A percentile compares a stretch with the other conserved stretches of the same genome.
phyloP scores from a whole-genome alignment of 306 rosid genomes.

The Vigna angularis region DNA sequence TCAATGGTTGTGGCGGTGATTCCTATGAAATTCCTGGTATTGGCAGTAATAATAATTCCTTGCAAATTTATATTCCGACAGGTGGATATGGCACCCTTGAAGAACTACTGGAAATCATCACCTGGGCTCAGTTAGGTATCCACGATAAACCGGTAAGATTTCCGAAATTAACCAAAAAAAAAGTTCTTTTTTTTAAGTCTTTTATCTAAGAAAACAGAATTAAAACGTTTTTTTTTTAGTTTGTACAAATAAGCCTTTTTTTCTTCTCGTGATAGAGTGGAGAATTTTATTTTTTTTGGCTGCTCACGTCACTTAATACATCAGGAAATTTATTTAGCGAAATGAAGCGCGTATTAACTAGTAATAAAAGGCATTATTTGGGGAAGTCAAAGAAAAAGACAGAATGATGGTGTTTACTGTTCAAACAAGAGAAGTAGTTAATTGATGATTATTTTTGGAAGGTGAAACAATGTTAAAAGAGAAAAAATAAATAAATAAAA shows the following conservation, averaged over 20 bases:
- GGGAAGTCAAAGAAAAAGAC: constrained; percentile 42
- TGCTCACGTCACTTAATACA: not conserved
- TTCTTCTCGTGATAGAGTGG: not conserved
- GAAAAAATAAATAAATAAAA: not conserved
- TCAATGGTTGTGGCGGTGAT: constrained; percentile 8
- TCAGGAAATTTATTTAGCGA: not conserved
- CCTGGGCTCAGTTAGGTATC: constrained; percentile 97
- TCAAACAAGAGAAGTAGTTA: not conserved
- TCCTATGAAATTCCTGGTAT: constrained; percentile 5
- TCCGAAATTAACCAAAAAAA: not conserved
- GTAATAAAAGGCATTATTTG: constrained; percentile 9
- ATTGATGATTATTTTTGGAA: constrained; percentile 19
- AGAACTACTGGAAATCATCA: constrained; percentile 84
- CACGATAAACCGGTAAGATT: constrained; percentile 85
- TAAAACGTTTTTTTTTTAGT: not conserved
- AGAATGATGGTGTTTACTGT: constrained; percentile 8
- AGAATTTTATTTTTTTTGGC: not conserved
- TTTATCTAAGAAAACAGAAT: not conserved
- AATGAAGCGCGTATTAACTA: not conserved
- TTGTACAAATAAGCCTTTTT: not conserved
- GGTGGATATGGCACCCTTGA: constrained; percentile 97
- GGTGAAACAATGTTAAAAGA: not conserved
- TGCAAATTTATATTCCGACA: constrained; percentile 27
- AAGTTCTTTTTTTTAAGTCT: not conserved
- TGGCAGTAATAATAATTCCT: constrained; percentile 3